These are phyloP conservation scores for Arthrinium phaeospermum DNA, from an alignment of 2,329 filamentous ascomycete species.

Conservation along the genomic window DNA sequence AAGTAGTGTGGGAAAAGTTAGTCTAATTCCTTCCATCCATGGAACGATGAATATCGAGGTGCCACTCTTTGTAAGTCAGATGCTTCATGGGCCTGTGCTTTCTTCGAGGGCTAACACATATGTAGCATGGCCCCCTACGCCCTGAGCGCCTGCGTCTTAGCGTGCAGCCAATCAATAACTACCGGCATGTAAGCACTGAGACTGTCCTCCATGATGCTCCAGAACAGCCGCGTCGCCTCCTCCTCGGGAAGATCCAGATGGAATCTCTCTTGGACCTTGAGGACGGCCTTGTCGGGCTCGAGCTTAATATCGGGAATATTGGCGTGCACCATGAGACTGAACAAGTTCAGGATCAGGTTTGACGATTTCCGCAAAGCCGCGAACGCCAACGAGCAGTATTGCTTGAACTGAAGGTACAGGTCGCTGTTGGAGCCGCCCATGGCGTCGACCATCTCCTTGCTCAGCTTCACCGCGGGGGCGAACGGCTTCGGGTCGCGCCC, in stretches of 20 bases:
- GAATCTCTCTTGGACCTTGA: slow-evolving; percentile 94
- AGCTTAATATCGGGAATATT: slow-evolving; percentile 95
- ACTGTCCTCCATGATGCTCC: slow-evolving; percentile 88
- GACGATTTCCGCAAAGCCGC: slow-evolving; percentile 87
- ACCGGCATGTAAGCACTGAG: slow-evolving; percentile 89
- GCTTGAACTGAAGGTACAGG: slow-evolving; percentile 88
- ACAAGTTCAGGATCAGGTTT: slow-evolving; percentile 91
- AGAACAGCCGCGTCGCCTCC: slow-evolving; percentile 87
- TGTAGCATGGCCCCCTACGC: slow-evolving; percentile 55
- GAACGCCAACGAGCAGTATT: slow-evolving; percentile 95
- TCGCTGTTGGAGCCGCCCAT: slow-evolving; percentile 83
- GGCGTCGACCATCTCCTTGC: slow-evolving; percentile 97
- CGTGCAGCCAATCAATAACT: slow-evolving; percentile 93
- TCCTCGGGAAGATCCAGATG: slow-evolving; percentile 91
- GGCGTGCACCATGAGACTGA: slow-evolving; percentile 95
- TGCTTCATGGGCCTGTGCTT: not conserved
- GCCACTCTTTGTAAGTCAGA: not conserved
- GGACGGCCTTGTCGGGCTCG: slow-evolving; percentile 90
- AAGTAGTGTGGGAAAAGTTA: too few relatives aligned
- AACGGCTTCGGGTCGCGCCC: slow-evolving; percentile 97
- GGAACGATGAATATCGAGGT: not conserved
- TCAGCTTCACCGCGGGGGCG: slow-evolving; percentile 94
- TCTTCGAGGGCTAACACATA: not conserved
- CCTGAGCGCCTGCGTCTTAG: slow-evolving; percentile 89
- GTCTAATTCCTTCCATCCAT: too few relatives aligned